Conservation (phyloP, 805 yeast genomes). For the Ogataea parapolymorpha region DNA sequence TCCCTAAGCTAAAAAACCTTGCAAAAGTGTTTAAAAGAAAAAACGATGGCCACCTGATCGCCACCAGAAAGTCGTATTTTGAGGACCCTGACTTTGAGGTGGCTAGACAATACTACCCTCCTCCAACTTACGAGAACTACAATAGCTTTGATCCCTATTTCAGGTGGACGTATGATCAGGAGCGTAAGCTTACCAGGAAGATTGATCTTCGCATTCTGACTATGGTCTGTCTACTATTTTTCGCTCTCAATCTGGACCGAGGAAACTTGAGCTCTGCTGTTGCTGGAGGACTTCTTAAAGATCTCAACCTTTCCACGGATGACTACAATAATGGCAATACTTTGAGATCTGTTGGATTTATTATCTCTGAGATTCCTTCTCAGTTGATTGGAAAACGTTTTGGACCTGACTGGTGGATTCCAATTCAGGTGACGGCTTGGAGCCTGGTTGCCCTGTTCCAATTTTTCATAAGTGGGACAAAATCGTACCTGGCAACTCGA, state of each 20-base stretch:
- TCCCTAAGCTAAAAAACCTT: conserved; percentile 1
- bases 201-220: conserved; percentile 14
- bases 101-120: conserved; percentile 12
- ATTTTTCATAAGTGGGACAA: conserved; percentile 25
- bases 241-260: conserved; percentile 54
- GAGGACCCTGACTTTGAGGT: conserved; percentile 16
- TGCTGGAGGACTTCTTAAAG: conserved; percentile 49
- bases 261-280: conserved; percentile 53
- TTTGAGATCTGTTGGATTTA: conserved; percentile 44
- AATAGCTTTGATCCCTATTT: conserved; percentile 13
- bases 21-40: conserved; percentile 7
- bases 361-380: conserved; percentile 56
- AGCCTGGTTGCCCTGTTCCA: conserved; percentile 45
- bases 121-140: conserved; percentile 14
- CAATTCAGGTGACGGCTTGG: conserved; percentile 51
- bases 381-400: conserved; percentile 55
- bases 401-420: conserved; percentile 61
- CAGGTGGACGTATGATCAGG: conserved; percentile 19
- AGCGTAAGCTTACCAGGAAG: conserved; percentile 11
- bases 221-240: conserved; percentile 39
- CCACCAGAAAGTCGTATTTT: conserved; percentile 14
- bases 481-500: conserved; percentile 31
- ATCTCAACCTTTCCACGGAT: conserved; percentile 45
- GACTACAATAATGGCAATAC: conserved; percentile 52
- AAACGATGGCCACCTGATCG: conserved; percentile 10